phyloP scores from a whole-genome alignment of 176 grass and related monocot species.

The Elaeis guineensis region DNA sequence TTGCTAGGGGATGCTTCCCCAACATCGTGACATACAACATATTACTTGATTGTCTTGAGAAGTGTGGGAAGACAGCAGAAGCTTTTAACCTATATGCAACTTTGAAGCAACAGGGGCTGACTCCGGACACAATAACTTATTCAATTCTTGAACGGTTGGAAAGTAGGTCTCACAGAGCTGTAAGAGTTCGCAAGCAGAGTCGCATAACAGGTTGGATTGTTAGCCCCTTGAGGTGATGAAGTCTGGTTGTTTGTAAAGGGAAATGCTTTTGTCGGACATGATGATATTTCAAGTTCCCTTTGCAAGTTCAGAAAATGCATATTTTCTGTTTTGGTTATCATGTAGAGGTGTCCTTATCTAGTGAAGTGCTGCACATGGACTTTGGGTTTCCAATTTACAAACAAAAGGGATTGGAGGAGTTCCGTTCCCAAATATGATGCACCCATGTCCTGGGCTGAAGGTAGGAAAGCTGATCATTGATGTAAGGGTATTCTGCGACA shows the following conservation, averaged over 20 bases:
- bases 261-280: too few species aligned
- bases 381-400: too few species aligned
- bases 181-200: slow-evolving; percentile 49
- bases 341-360: too few species aligned
- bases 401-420: too few species aligned
- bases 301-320: too few species aligned
- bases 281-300: too few species aligned
- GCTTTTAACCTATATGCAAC: slow-evolving; percentile 51
- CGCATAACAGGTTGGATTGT: slow-evolving; percentile 60
- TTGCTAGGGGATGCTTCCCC: slow-evolving; percentile 53
- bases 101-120: slow-evolving; percentile 64
- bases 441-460: too few species aligned
- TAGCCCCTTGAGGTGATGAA: slow-evolving; percentile 53
- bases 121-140: slow-evolving; percentile 85
- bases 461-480: too few species aligned
- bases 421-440: too few species aligned
- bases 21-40: slow-evolving; percentile 98
- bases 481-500: too few species aligned
- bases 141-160: slow-evolving; percentile 77
- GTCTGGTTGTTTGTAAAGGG: not conserved
- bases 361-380: too few species aligned
- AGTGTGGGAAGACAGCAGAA: slow-evolving; percentile 47
- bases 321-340: too few species aligned
- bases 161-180: slow-evolving; percentile 44
- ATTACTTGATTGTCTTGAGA: slow-evolving; percentile 92